Conservation (phyloP, 2,329 filamentous ascomycete species). For the Aspergillus sergii region DNA sequence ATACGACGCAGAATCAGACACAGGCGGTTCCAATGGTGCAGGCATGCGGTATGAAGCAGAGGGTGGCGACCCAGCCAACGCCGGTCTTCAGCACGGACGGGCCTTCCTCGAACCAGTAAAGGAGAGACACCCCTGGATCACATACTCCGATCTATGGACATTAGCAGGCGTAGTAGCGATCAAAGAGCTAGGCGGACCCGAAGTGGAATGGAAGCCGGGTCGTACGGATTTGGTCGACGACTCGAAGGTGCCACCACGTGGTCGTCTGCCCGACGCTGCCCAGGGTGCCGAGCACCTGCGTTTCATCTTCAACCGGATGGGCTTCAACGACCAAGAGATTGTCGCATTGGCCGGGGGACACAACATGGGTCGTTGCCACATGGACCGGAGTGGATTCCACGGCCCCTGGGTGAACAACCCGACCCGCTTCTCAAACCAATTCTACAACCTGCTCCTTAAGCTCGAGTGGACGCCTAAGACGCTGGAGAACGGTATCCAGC, state of each 20-base stretch:
- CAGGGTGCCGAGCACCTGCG: constrained; percentile 59
- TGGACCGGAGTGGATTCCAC: constrained; percentile 59
- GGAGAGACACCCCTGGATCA: constrained; percentile 62
- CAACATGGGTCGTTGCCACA: constrained; percentile 59
- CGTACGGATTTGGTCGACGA: constrained; percentile 66
- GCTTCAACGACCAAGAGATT: constrained; percentile 63
- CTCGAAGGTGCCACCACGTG: constrained; percentile 60
- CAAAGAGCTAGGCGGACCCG: constrained; percentile 62
- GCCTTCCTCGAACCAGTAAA: constrained; percentile 67
- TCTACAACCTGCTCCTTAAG: constrained; percentile 56
- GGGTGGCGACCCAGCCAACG: constrained; percentile 66
- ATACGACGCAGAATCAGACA: constrained; percentile 61
- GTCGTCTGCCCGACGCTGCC: constrained; percentile 58
- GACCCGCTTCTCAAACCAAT: constrained; percentile 61
- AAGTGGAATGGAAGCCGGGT: constrained; percentile 59
- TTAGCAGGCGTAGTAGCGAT: constrained; percentile 63
- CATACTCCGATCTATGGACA: constrained; percentile 68
- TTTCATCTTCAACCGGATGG: constrained; percentile 62
- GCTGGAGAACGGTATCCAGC: constrained; percentile 54
- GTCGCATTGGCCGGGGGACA: constrained; percentile 60
- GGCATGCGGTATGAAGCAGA: constrained; percentile 68
- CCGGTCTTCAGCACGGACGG: constrained; percentile 64
- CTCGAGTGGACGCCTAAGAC: constrained; percentile 59
- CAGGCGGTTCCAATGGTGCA: constrained; percentile 66
- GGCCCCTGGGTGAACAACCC: constrained; percentile 63